Base-by-base conservation (phyloP, 257 asterid genomes). In the Solanum ossicruentum region DNA sequence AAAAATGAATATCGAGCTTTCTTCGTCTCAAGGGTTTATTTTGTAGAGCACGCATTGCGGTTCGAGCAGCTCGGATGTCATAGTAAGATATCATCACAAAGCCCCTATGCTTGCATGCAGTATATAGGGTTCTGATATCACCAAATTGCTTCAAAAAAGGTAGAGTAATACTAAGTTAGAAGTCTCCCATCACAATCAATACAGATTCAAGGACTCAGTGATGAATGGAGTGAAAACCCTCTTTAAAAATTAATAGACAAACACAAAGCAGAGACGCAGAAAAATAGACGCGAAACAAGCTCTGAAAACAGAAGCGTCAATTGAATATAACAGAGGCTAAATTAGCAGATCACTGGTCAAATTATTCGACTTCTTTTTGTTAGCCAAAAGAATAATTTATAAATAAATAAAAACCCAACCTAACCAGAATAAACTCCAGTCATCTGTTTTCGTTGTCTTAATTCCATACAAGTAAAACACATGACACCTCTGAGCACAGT, bases 1-100 rank as follows among this genome's bases (percentile, higher is more conserved):
- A 94, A 85, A 93, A 94, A 88, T 94, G 98, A 84, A 94, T 93
- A 81, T 94, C 98, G 8, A 94, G 97, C 84, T 91, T 94, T 86
- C 98, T 87, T 85, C 95, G 91, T 83, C 94, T 89, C 86, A 94
- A 87, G 61, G 98, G 93, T 84, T 94, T 93, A 89, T 91, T 86
- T 84, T 94, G 97, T 63, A 94, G 85, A 39, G 84, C 75, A 49
- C 78, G 77, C 86, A 86, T 86, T 28, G 88, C 88, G 54, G 58
- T 86, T 81, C 86, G 86, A 47, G 88, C 88, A 51, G 86, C 86
- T 65, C 88, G 67, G 28, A 86, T 86, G 81, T 86, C 88, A 86
- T 84, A 86, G 43, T 86, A 86, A 17, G 88, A 77, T 45, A 86
- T 84, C 88, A 86, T 86, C 70, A 86, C 86, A 67, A 86, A 84